These are phyloP conservation scores for Sporothrix phasma DNA, from an alignment of 2,329 filamentous ascomycete genomes.

Conservation along the genomic window DNA sequence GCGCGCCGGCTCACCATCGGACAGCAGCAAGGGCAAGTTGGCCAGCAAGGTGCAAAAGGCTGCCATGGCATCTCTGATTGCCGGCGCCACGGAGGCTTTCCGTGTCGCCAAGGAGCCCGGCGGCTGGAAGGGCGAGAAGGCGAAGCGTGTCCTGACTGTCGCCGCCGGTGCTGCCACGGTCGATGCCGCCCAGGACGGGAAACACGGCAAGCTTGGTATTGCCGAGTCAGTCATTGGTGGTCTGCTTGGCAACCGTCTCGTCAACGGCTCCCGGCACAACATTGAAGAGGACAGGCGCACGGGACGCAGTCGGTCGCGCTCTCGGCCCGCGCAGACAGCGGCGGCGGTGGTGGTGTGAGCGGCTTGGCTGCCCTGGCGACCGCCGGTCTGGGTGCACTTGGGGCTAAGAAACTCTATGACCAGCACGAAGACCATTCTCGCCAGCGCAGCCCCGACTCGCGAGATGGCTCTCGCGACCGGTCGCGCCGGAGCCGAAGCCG, in stretches of 20 bases:
- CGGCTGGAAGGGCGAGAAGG: constrained; percentile 82
- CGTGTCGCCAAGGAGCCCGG: constrained; percentile 81
- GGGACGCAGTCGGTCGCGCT: constrained; percentile 60
- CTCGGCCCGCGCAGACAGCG: constrained; percentile 39
- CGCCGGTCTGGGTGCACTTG: constrained; percentile 50
- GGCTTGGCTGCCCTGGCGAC: constrained; percentile 55
- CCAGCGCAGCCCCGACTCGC: constrained; percentile 40
- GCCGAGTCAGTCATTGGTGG: constrained; percentile 83
- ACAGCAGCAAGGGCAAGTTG: constrained; percentile 35
- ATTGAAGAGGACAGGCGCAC: constrained; percentile 51
- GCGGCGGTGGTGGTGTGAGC: constrained; percentile 34
- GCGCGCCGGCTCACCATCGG: constrained; percentile 42
- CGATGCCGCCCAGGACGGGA: constrained; percentile 62
- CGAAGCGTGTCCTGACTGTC: constrained; percentile 81
- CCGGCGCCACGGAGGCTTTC: constrained; percentile 87
- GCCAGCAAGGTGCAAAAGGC: constrained; percentile 67
- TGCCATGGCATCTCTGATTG: constrained; percentile 80
- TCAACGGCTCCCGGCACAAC: constrained; percentile 66
- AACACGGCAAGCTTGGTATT: constrained; percentile 73
- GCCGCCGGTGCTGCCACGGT: constrained; percentile 79
- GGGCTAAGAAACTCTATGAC: constrained; percentile 49
- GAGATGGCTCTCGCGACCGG: constrained; percentile 36
- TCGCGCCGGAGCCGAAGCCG: constrained; percentile 47
- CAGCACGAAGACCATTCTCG: constrained; percentile 43
- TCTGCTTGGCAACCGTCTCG: constrained; percentile 71